phyloP scores from a whole-genome alignment of 2,329 filamentous ascomycete genomes.

The Hymenoscyphus repandus region DNA sequence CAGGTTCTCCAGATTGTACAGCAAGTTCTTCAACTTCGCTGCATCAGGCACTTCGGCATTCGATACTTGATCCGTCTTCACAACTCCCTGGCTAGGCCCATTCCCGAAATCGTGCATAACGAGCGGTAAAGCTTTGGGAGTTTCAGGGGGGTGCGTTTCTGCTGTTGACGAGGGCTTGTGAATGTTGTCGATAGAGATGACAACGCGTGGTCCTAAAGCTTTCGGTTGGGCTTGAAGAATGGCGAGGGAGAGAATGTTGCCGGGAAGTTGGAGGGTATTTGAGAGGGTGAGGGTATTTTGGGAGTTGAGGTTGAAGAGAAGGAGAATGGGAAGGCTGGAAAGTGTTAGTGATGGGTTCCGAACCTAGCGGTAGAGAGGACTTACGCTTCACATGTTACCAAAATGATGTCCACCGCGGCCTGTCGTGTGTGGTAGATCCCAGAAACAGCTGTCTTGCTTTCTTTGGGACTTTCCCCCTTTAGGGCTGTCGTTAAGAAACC shows the following conservation, averaged over 20 bases:
- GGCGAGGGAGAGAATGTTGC: constrained; percentile 47
- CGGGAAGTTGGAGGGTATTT: constrained; percentile 50
- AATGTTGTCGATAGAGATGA: constrained; percentile 48
- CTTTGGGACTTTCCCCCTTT: constrained; percentile 3
- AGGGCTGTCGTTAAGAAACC: constrained; percentile 41
- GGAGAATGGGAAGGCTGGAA: constrained; percentile 54
- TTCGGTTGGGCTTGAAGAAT: constrained; percentile 19
- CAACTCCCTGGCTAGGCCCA: constrained; percentile 3
- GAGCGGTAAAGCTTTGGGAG: constrained; percentile 11
- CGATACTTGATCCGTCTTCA: constrained; percentile 12
- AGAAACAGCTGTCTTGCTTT: constrained; percentile 33
- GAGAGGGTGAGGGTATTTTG: constrained; percentile 45
- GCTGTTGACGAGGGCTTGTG: constrained; percentile 46
- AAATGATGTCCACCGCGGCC: constrained; percentile 36
- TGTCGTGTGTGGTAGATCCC: constrained; percentile 27
- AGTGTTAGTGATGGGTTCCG: constrained; percentile 10
- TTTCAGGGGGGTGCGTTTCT: constrained; percentile 21
- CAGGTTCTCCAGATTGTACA: constrained; percentile 32
- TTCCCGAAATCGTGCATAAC: constrained; percentile 8
- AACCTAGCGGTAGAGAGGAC: constrained; percentile 17
- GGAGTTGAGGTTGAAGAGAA: constrained; percentile 54
- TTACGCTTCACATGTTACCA: constrained; percentile 56
- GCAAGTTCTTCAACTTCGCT: constrained; percentile 34
- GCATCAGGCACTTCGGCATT: constrained; percentile 27
- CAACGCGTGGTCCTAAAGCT: constrained; percentile 30